Conservation (phyloP, 116 monocot genomes). For the Cymodocea nodosa region DNA sequence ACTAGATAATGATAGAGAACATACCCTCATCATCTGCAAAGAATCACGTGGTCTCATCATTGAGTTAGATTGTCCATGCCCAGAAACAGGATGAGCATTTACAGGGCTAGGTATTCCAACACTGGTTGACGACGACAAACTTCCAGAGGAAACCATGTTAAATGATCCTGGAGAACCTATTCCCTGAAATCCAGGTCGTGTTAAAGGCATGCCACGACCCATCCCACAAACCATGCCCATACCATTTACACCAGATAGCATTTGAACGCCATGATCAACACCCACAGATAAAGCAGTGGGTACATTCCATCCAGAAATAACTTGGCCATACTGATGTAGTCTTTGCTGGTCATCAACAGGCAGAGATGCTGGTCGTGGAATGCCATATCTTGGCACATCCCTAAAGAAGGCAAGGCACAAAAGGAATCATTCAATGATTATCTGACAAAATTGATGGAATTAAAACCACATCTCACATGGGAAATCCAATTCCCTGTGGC, state of each 20-base stretch:
- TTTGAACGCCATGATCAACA: conserved; percentile 55
- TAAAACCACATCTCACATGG: neutral
- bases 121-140: conserved; percentile 37
- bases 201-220: conserved; percentile 42
- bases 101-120: conserved; percentile 41
- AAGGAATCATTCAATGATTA: conserved; percentile 1
- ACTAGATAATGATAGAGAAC: conserved; percentile 4
- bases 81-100: conserved; percentile 28
- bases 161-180: conserved; percentile 45
- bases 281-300: conserved; percentile 38
- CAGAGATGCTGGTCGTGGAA: conserved; percentile 44
- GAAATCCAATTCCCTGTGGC: too few relatives aligned
- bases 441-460: conserved; percentile 21
- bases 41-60: conserved; percentile 61
- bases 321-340: conserved; percentile 49
- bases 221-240: conserved; percentile 69
- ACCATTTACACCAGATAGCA: conserved; percentile 45
- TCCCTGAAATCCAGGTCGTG: conserved; percentile 59
- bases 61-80: conserved; percentile 44
- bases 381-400: conserved; percentile 52
- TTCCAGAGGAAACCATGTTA: conserved; percentile 57
- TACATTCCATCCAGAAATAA: conserved; percentile 55
- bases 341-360: conserved; percentile 72
- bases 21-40: conserved; percentile 62
- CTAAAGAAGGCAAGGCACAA: conserved; percentile 18